phyloP scores from a whole-genome alignment of 2,329 filamentous ascomycete genomes.

The Colletotrichum liriopes region DNA sequence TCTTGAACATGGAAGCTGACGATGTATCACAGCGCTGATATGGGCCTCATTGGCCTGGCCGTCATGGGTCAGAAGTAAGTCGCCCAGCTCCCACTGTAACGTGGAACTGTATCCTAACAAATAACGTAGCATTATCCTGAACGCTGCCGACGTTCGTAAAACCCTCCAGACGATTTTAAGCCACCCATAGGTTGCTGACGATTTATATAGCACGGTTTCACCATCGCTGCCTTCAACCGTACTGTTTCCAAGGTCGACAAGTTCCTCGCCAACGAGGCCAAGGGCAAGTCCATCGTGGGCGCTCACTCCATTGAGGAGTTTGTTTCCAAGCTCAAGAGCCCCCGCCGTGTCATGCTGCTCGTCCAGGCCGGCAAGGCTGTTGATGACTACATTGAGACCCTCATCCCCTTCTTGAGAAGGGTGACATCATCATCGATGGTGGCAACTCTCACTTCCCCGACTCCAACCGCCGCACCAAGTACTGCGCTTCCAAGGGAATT shows the following conservation, averaged over 20 bases:
- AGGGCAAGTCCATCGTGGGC: constrained; percentile 96
- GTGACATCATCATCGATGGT: constrained; percentile 99
- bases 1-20: constrained; percentile 64
- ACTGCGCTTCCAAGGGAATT: constrained; percentile 89
- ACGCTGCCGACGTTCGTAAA: constrained; percentile 78
- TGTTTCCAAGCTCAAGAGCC: constrained; percentile 95
- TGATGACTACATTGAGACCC: constrained; percentile 98
- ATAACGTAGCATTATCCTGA: constrained; percentile 88
- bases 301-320: constrained; percentile 96
- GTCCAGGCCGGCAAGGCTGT: constrained; percentile 99
- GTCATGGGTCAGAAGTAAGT: constrained; percentile 77
- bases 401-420: constrained; percentile 85
- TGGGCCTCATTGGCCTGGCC: constrained; percentile 93
- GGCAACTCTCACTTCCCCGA: constrained; percentile 99
- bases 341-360: constrained; percentile 97
- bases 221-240: constrained; percentile 98
- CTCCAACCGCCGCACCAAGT: constrained; percentile 96
- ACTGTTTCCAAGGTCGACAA: constrained; percentile 98
- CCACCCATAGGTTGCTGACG: constrained; percentile 13
- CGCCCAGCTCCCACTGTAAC: too few relatives aligned
- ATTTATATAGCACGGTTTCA: constrained; percentile 79
- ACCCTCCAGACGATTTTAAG: background rate
- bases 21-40: constrained; percentile 79
- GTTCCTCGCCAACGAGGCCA: constrained; percentile 92
- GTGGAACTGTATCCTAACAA: constrained; percentile 20